Evolutionary conservation across 192 early-diverging fungal species (phyloP).

Genomic region (Backusella circina): DNA sequence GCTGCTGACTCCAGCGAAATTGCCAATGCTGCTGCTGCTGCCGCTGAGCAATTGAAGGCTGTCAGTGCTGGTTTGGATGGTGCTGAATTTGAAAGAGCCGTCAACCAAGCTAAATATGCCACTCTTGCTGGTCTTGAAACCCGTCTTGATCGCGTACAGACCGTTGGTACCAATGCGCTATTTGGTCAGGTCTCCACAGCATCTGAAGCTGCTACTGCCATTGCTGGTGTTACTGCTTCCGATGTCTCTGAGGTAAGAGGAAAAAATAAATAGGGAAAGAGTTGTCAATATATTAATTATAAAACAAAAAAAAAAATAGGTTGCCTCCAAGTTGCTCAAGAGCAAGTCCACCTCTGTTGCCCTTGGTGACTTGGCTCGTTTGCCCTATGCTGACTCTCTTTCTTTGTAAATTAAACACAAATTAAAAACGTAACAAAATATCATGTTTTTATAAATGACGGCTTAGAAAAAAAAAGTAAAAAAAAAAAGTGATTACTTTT

Average conservation of each 20-base stretch:
- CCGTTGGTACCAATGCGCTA: conserved; percentile 44
- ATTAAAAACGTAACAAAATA: background rate
- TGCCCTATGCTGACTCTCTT: conserved; percentile 79
- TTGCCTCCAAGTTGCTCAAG: conserved; percentile 58
- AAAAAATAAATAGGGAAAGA: background rate
- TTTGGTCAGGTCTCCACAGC: conserved; percentile 21
- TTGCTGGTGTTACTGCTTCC: conserved; percentile 52
- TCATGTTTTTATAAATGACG: background rate
- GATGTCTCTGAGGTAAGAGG: conserved; percentile 62
- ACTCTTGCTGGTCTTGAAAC: conserved; percentile 43
- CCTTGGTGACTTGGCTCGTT: conserved; percentile 62
- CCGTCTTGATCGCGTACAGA: conserved; percentile 43
- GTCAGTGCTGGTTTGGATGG: conserved; percentile 41
- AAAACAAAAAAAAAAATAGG: conserved; percentile 39
- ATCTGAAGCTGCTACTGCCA: conserved; percentile 39
- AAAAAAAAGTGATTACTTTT: background rate
- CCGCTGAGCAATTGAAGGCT: conserved; percentile 58
- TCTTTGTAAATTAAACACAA: conserved; percentile 33
- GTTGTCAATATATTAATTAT: background rate
- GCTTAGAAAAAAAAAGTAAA: background rate
- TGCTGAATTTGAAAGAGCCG: conserved; percentile 64
- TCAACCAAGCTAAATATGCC: conserved; percentile 61
- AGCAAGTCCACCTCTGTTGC: conserved; percentile 78
- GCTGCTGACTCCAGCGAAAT: conserved; percentile 55
- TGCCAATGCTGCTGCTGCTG: conserved; percentile 58